These are phyloP conservation scores for Juncus inflexus DNA, from an alignment of 176 grass and related monocot species.

Conservation along the genomic window DNA sequence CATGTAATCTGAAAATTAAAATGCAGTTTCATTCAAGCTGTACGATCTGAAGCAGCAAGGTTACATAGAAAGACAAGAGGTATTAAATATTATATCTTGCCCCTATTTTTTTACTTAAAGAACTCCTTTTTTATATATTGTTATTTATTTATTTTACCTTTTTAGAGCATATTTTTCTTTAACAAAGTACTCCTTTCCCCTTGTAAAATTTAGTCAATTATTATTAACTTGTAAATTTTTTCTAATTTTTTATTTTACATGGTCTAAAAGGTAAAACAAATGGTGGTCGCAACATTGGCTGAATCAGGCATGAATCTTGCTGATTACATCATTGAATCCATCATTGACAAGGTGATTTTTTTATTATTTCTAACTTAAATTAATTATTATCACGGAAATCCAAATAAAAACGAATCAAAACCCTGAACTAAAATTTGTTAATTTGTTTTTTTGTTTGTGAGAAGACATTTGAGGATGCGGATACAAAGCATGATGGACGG, in stretches of 20 bases:
- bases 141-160: constrained; percentile 2
- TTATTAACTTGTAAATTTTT: constrained; percentile 10
- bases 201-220: constrained; percentile 9
- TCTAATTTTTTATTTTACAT: constrained; percentile 26
- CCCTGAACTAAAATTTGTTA: constrained; percentile 5
- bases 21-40: constrained; percentile 87
- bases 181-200: not conserved
- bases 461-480: constrained; percentile 69
- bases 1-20: not conserved
- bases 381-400: no score
- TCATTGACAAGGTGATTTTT: constrained; percentile 57
- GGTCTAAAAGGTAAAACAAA: constrained; percentile 60
- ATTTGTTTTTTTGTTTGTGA: constrained; percentile 7
- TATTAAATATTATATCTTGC: constrained; percentile 30
- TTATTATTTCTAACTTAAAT: not conserved
- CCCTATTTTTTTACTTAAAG: constrained; percentile 14
- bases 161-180: not conserved
- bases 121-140: constrained; percentile 16
- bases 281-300: constrained; percentile 71
- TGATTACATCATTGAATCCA: constrained; percentile 62
- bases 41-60: constrained; percentile 98
- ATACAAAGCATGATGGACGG: constrained; percentile 72
- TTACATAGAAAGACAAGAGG: constrained; percentile 95
- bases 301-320: constrained; percentile 73
- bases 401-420: constrained; percentile 18